Base-by-base conservation (phyloP, 164 flowering plant species). In the Umbellularia californica region DNA sequence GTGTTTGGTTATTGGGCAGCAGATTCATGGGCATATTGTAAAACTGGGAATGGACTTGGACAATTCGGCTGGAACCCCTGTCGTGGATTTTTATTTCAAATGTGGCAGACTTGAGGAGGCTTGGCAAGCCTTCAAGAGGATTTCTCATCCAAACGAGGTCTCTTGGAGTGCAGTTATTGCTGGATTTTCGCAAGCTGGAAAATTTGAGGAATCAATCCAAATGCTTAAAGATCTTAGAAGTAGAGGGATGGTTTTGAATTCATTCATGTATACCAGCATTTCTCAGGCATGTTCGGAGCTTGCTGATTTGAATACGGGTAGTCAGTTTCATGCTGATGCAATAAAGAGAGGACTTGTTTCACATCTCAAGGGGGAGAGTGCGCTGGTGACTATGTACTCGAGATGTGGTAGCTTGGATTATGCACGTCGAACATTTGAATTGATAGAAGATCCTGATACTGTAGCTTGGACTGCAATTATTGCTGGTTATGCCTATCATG, bases 401-500 rank as follows among this genome's bases (percentile, higher is more conserved):
- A 89, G 83, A 79, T 85, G 84, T 70, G 92, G 92, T 4, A 69
- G 77, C 52, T 72, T 88, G 58, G 90, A 85, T 24, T 76, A 81
- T 79, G 89, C 90, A 1, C 28, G n/a, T 47, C 76, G 25, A 67
- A 83, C 77, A 35, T 89, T 89, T 67, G 82, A 82, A 72, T 80
- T 81, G 11, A 79, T 87, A 70, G 74, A 76, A 20, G 58, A 78
- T 47, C 87, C 87, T 6, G 92, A 87, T 71, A 79, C 78, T 64
- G 86, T 89, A 60, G 87, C 88, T 9, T 89, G 89, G 90, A 87
- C 89, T 66, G 86, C 90, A 50, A 84, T 89, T 3, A 85, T 89
- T 70, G 79, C 79, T 0, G 90, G 83, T 60, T 82, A 74, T 79
- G 86, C 92, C 63, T 82, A 83, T 74, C 88, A 87, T 74, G 90